Conservation (phyloP, 768 basidiomycete genomes). For the Hericium rajendrae region DNA sequence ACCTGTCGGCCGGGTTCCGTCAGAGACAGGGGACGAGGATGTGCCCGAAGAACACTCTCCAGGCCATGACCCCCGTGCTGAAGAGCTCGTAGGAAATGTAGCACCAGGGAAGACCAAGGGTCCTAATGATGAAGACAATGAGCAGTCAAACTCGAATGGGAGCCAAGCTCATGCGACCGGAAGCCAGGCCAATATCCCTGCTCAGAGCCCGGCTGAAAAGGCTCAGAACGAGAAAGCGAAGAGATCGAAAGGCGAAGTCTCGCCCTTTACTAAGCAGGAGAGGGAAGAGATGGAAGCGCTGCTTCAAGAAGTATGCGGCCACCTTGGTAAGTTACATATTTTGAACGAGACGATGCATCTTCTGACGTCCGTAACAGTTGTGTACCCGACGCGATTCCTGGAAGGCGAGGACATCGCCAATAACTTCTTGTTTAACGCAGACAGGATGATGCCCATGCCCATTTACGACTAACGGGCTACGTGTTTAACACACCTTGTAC, state of each 20-base stretch:
- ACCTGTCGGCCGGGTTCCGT: slow-evolving; percentile 46
- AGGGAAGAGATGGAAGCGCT: slow-evolving; percentile 83
- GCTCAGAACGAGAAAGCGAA: slow-evolving; percentile 27
- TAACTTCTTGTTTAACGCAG: slow-evolving; percentile 90
- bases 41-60: slow-evolving; percentile 19
- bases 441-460: slow-evolving; percentile 65
- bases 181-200: neutral
- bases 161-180: neutral
- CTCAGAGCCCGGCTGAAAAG: neutral
- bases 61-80: slow-evolving; percentile 11
- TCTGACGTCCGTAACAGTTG: slow-evolving; percentile 36
- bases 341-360: neutral
- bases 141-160: neutral
- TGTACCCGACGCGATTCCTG: slow-evolving; percentile 78
- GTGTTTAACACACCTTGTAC: neutral
- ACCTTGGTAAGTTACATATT: slow-evolving; percentile 56
- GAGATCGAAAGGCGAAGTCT: slow-evolving; percentile 36
- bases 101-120: neutral
- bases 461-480: slow-evolving; percentile 47
- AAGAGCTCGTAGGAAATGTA: slow-evolving; percentile 7
- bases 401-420: slow-evolving; percentile 89
- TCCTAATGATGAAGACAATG: neutral
- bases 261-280: slow-evolving; percentile 73
- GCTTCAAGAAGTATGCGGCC: slow-evolving; percentile 68
- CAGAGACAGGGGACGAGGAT: slow-evolving; percentile 40